A percentile compares a stretch with the other conserved stretches of the same genome.
Conservation (phyloP, 2,329 filamentous ascomycete genomes). For the Celoporthe dispersa region DNA sequence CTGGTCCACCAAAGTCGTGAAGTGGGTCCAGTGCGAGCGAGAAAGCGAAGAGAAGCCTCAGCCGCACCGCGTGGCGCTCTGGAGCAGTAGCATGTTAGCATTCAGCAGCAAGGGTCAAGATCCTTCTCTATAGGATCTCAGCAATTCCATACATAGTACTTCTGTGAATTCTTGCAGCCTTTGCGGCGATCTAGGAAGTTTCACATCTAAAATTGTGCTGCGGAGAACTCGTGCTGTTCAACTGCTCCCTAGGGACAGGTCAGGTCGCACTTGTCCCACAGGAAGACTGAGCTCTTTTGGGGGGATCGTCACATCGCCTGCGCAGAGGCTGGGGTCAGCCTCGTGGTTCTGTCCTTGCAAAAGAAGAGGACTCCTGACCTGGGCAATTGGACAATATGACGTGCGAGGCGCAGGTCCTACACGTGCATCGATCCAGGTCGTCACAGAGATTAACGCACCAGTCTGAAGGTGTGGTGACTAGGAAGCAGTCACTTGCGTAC, state of each 20-base stretch:
- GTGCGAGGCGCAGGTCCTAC: neutral
- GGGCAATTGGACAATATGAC: neutral
- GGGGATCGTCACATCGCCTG: neutral
- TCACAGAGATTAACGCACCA: neutral
- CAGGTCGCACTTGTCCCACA: neutral
- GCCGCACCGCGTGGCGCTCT: neutral
- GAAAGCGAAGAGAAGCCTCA: neutral
- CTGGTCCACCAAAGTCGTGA: neutral
- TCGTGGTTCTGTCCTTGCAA: neutral
- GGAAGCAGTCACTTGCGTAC: neutral
- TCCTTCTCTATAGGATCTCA: neutral
- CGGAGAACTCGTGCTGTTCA: neutral
- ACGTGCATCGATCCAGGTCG: neutral
- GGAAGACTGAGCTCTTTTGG: neutral
- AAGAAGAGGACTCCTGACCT: neutral
- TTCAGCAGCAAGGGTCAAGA: neutral
- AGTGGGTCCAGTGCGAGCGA: conserved; percentile 5
- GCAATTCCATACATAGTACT: neutral
- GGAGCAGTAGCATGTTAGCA: neutral
- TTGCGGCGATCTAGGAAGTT: neutral
- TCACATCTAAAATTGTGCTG: neutral
- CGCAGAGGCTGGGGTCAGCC: neutral
- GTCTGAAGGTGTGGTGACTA: neutral
- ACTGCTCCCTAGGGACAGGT: neutral
- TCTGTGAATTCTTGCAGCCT: neutral